A percentile compares a stretch with the other conserved stretches of the same genome.
Evolutionary conservation across 345 rosid species (phyloP).

Genomic region (Linum lewisii): DNA sequence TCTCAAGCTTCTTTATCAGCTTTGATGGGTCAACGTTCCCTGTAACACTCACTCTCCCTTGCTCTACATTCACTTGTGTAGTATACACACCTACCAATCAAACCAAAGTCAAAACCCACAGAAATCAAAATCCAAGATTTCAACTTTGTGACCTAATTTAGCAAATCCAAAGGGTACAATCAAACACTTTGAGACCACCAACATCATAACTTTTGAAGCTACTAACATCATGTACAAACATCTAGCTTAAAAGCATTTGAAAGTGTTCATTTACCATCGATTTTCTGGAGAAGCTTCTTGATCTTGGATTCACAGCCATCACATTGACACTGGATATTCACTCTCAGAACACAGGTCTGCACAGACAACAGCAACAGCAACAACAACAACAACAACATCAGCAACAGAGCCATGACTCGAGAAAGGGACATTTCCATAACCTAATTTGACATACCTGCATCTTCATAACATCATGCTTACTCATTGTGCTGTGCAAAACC

Average conservation of each 20-base stretch:
- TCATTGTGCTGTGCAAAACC: slow-evolving; percentile 31
- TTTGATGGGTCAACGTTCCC: slow-evolving; percentile 70
- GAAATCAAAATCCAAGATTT: not conserved
- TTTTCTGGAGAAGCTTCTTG: slow-evolving; percentile 63
- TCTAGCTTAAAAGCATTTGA: too few species aligned
- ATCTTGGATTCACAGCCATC: slow-evolving; percentile 90
- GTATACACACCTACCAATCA: slow-evolving; percentile 55
- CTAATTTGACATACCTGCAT: slow-evolving; percentile 43
- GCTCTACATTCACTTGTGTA: slow-evolving; percentile 57
- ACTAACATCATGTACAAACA: not conserved
- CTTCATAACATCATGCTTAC: slow-evolving; percentile 64
- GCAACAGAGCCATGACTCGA: not conserved
- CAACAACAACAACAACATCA: not conserved
- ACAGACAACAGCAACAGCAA: not conserved
- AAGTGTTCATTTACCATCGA: slow-evolving; percentile 70
- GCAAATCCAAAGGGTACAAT: not conserved
- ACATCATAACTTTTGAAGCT: not conserved
- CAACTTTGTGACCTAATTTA: too few species aligned
- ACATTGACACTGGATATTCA: slow-evolving; percentile 66
- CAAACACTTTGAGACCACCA: too few species aligned
- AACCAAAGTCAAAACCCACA: not conserved
- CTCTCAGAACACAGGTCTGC: slow-evolving; percentile 41
- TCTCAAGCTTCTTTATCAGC: slow-evolving; percentile 67
- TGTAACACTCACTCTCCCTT: slow-evolving; percentile 71
- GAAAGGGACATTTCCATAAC: not conserved